Evolutionary conservation across 2,329 filamentous ascomycete species (phyloP), one percentile per base, ranked within the genome.

Genomic region (Pestalotiopsis sp.): DNA sequence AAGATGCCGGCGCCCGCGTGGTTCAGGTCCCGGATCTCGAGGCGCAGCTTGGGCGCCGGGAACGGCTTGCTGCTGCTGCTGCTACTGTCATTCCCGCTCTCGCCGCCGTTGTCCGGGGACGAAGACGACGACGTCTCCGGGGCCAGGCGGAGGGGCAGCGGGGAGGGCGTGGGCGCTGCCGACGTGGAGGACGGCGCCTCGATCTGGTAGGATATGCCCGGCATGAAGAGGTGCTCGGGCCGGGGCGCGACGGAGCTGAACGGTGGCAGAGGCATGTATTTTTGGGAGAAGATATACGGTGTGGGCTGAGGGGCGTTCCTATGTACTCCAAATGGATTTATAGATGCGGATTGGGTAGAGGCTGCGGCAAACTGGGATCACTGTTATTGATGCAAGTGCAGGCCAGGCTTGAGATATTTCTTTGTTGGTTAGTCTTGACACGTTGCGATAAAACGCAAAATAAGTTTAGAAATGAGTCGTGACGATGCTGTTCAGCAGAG

Each of bases 1-100:
- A 97, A 97, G 70, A 88, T 81, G 39, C 82, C 77, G 4, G 91
- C 81, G 67, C 91, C 93, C 1, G 86, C 78, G 78, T 90, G 86
- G 65, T 77, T 75, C 68, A 91, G 80, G 73, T 91, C 87, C 62
- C 85, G 84, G 71, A 90, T 78, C 74, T 89, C 84, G 62, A 91
- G 82, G 20, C 88, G 86, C 62, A 91, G 82, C 72, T 85, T 88
- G 52, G 88, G 88, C 56, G 84, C 76, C 3, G 78, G 70, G 72
- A 86, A 85, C 57, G 69, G 20, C 17, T 14, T 30, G 9, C 17
- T 17, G 14, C 24, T 48, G 17, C 17, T 17, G 14, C 14, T 48
- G 17, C 6, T 20, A n/a, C 14, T 30, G 4, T 35, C 17, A 30
- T 35, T n/a, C 2, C n/a, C 62, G 17, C 7, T 44, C 40, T 17